These are phyloP conservation scores for Coemansia sp. DNA, from an alignment of 192 early-diverging fungal genomes.

Conservation along the genomic window DNA sequence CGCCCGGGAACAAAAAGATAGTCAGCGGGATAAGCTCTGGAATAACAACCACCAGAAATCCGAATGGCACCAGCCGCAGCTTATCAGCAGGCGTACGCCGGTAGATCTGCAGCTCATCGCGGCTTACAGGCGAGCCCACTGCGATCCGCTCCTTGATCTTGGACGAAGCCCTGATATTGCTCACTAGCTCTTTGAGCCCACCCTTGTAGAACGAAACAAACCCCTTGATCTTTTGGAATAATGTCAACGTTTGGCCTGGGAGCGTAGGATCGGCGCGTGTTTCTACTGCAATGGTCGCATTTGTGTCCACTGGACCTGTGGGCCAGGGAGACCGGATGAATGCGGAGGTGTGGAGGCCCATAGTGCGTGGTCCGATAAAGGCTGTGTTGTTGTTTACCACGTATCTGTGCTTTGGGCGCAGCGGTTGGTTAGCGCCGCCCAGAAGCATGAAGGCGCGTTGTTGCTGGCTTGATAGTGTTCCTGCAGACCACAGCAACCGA, in stretches of 20 bases:
- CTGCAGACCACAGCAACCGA: not conserved
- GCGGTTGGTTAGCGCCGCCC: not conserved
- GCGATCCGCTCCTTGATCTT: conserved; percentile 20
- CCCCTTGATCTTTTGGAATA: conserved; percentile 32
- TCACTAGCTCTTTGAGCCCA: conserved; percentile 35
- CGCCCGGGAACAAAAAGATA: conserved; percentile 25
- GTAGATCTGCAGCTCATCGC: conserved; percentile 34
- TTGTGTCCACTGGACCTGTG: conserved; percentile 1
- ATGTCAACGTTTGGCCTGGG: conserved; percentile 31
- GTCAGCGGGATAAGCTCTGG: conserved; percentile 41
- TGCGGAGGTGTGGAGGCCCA: not conserved
- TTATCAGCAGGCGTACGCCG: conserved; percentile 30
- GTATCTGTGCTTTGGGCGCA: not conserved
- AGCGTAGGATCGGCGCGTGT: conserved; percentile 37
- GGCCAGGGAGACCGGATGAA: not conserved
- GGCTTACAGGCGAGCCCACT: conserved; percentile 11
- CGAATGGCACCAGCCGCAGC: conserved; percentile 43
- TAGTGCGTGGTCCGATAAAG: not conserved
- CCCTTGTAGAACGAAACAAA: conserved; percentile 43
- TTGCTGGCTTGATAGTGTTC: not conserved
- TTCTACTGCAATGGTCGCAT: not conserved
- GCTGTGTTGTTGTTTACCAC: not conserved
- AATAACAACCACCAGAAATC: conserved; percentile 28
- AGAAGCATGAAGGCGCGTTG: not conserved
- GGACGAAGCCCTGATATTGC: conserved; percentile 12